A percentile compares a stretch with the other conserved stretches of the same genome.
Conservation (phyloP, 2,329 filamentous ascomycete genomes). For the Helotiales sp. region DNA sequence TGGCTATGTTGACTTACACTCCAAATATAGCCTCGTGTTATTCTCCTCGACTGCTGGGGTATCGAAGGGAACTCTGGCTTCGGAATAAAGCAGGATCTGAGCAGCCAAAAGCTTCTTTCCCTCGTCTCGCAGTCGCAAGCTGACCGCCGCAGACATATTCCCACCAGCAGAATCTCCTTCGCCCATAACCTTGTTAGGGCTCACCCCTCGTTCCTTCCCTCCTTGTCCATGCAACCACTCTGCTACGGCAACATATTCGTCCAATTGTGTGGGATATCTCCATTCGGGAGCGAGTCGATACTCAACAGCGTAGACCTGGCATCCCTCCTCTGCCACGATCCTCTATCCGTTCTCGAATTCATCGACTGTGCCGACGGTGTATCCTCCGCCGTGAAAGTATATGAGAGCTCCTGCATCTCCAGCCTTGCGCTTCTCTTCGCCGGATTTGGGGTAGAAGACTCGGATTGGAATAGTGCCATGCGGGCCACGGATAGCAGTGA, state of each 20-base stretch:
- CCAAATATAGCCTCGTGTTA: conserved; percentile 35
- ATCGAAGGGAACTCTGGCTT: conserved; percentile 36
- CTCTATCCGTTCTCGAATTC: conserved; percentile 40
- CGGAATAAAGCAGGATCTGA: conserved; percentile 39
- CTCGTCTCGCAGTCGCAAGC: conserved; percentile 32
- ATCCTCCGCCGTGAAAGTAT: conserved; percentile 41
- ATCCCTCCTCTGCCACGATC: conserved; percentile 33
- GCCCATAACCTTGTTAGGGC: conserved; percentile 31
- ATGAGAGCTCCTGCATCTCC: conserved; percentile 33
- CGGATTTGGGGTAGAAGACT: conserved; percentile 33
- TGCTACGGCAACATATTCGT: conserved; percentile 6
- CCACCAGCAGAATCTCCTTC: conserved; percentile 39
- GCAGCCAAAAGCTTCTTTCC: conserved; percentile 29
- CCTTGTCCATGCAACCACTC: neutral
- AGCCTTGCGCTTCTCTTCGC: conserved; percentile 10
- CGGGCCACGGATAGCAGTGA: conserved; percentile 35
- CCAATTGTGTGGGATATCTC: conserved; percentile 8
- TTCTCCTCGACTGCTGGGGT: conserved; percentile 36
- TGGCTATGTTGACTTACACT: neutral
- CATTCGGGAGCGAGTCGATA: conserved; percentile 8
- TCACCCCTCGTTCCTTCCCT: conserved; percentile 16
- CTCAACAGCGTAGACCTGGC: conserved; percentile 22
- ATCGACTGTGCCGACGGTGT: conserved; percentile 39
- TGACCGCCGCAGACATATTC: conserved; percentile 38
- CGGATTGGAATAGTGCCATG: conserved; percentile 38